A percentile compares a stretch with the other conserved stretches of the same genome.
phyloP scores from a whole-genome alignment of 2,329 filamentous ascomycete genomes.

The Malbranchea zuffiana region DNA sequence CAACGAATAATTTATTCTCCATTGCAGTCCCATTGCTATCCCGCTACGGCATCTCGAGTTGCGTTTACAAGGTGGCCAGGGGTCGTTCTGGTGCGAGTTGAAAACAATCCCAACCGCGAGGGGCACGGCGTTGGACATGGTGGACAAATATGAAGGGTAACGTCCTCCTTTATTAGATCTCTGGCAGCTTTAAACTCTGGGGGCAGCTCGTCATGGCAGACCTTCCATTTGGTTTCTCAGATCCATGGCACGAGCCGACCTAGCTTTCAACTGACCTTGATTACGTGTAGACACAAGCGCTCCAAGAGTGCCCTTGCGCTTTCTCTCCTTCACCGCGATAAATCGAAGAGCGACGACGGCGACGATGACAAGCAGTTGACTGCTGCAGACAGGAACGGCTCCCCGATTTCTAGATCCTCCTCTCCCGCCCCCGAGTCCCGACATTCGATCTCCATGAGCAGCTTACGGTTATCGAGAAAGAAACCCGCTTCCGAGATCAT shows the following conservation, averaged over 20 bases:
- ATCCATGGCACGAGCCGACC: constrained; percentile 18
- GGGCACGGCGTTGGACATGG: constrained; percentile 18
- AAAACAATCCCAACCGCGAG: too few relatives aligned
- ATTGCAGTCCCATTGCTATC: too few relatives aligned
- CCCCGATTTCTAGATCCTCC: constrained; percentile 21
- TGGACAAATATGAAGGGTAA: constrained; percentile 25
- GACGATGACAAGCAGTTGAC: constrained; percentile 20
- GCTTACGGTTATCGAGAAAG: constrained; percentile 24
- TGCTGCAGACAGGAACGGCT: constrained; percentile 18
- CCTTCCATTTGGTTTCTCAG: constrained; percentile 8
- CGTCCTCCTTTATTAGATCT: not conserved
- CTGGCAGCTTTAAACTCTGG: too few relatives aligned
- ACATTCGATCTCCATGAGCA: constrained; percentile 21
- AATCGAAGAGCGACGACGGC: constrained; percentile 35
- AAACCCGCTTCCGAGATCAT: constrained; percentile 16
- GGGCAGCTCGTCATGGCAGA: constrained; percentile 3
- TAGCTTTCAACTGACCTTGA: constrained; percentile 11
- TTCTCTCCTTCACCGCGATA: constrained; percentile 44
- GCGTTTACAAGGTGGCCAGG: too few relatives aligned
- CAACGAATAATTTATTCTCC: too few relatives aligned
- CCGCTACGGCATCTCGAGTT: too few relatives aligned
- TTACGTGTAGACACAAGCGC: constrained; percentile 40
- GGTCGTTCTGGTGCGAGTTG: too few relatives aligned
- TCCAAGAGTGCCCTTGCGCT: constrained; percentile 45
- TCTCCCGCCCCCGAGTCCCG: constrained; percentile 19